These are phyloP conservation scores for Oxytropis ochrocephala DNA, from an alignment of 306 rosid species.

Conservation along the genomic window DNA sequence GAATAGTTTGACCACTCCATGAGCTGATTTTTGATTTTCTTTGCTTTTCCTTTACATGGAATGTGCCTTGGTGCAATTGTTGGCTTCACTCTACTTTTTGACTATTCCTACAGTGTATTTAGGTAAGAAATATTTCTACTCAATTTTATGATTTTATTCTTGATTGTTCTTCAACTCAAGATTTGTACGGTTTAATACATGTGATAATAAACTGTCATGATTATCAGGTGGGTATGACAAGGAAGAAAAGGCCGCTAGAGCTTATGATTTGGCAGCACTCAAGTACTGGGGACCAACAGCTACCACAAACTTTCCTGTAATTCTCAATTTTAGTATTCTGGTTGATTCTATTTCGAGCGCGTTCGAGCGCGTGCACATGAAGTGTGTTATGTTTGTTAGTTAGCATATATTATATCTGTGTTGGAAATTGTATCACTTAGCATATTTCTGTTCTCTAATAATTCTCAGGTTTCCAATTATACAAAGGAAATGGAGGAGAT, in stretches of 20 bases:
- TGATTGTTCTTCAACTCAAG: background rate
- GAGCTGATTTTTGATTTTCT: slow-evolving; percentile 27
- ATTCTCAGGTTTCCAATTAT: slow-evolving; percentile 57
- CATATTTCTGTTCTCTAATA: background rate
- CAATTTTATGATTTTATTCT: background rate
- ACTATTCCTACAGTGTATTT: slow-evolving; percentile 61
- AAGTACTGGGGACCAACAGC: slow-evolving; percentile 93
- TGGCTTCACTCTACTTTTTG: slow-evolving; percentile 24
- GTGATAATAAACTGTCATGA: background rate
- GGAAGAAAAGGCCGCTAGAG: slow-evolving; percentile 88
- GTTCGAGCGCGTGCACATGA: background rate
- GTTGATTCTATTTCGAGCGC: background rate
- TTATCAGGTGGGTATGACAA: slow-evolving; percentile 85
- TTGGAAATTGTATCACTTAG: background rate
- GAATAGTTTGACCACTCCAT: slow-evolving; percentile 30
- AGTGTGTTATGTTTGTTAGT: background rate
- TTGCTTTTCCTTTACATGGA: slow-evolving; percentile 41
- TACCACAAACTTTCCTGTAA: slow-evolving; percentile 86
- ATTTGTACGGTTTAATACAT: background rate
- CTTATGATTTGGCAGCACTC: slow-evolving; percentile 89
- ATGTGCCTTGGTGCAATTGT: slow-evolving; percentile 35
- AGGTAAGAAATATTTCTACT: slow-evolving; percentile 49
- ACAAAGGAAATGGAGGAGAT: slow-evolving; percentile 77
- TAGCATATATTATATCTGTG: background rate
- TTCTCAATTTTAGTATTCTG: background rate